Conservation (phyloP, 768 basidiomycete genomes). For the Trametes coccinea region DNA sequence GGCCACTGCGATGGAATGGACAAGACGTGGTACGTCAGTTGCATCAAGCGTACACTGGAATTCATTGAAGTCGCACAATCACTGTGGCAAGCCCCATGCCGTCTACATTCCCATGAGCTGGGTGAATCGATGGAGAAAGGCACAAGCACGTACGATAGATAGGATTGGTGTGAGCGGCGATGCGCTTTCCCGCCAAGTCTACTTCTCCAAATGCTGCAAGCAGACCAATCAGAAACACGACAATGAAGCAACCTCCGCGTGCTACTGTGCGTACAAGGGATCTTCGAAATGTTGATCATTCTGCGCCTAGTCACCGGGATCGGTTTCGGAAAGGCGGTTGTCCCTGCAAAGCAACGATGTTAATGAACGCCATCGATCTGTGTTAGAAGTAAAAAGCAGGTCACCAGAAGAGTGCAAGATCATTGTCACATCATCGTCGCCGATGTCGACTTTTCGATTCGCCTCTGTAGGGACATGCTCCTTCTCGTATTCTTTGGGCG, state of each 20-base stretch:
- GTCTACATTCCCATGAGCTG: neutral
- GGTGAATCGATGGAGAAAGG: neutral
- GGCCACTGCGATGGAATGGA: too few species aligned
- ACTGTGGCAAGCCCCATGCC: neutral
- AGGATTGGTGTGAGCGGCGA: neutral
- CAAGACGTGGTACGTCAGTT: neutral
- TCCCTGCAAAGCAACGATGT: neutral
- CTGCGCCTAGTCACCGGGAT: neutral
- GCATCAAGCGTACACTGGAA: neutral
- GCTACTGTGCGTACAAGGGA: too few species aligned
- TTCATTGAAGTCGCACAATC: neutral
- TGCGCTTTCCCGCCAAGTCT: neutral
- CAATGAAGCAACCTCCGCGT: too few species aligned
- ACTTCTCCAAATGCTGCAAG: neutral
- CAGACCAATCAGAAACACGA: neutral
- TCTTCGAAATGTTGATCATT: neutral
- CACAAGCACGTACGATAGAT: neutral
- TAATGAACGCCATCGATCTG: neutral
- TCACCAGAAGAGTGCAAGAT: neutral
- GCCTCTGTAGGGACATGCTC: neutral
- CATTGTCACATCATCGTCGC: neutral
- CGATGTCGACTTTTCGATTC: neutral
- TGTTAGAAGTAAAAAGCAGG: too few species aligned
- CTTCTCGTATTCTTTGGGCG: neutral
- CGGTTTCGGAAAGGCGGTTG: neutral